Base-by-base conservation (phyloP, 495 filamentous ascomycete species). In the Cryomyces minteri region DNA sequence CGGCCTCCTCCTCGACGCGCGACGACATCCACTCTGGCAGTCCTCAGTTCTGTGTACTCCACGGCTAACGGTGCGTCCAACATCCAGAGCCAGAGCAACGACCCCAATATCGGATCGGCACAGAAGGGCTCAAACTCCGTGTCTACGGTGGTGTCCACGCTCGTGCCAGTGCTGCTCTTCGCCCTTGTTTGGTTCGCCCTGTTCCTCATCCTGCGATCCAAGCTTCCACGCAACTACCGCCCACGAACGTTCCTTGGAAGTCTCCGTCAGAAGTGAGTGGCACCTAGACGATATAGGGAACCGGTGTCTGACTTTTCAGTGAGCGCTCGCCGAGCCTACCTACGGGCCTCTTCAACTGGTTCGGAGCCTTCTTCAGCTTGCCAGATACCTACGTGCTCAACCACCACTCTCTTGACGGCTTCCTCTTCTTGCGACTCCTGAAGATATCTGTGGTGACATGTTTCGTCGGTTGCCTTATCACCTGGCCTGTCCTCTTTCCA, bases 241-340 rank as follows among this genome's bases (percentile, higher is more conserved):
- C 90, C 90, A 4, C 72, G 88, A 62, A 88, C 85, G 28, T 94
- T 88, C 60, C 63, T 98, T 33, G 81, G 84, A 31, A 79, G 69
- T 47, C 58, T 94, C 51, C 71, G 71, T 36, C 65, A 81, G 39
- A 69, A 70, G 77, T 80, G 62, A 54, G 68, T 58, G 32, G 44
- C 11, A 4, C 4, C 40, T 14, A 5, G 0, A 11, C 34, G 25
- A 8, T 40, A 7, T 25, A 34, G 32, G 33, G 14, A 30, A 8
- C 30, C 28, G 14, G 49, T n/a, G 48, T 57, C 6, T 52, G 45
- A 46, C 14, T 29, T 10, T 12, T 14, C 18, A 11, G 4, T 37
- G 32, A 86, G 56, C 79, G 80, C 43, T 70, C 82, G 41, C 77
- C 80, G 25, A 56, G 64, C 12, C 67, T 84, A 0, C 76, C 84